phyloP scores from a whole-genome alignment of 352 stramenopile species.

The Pythium scleroteichum region DNA sequence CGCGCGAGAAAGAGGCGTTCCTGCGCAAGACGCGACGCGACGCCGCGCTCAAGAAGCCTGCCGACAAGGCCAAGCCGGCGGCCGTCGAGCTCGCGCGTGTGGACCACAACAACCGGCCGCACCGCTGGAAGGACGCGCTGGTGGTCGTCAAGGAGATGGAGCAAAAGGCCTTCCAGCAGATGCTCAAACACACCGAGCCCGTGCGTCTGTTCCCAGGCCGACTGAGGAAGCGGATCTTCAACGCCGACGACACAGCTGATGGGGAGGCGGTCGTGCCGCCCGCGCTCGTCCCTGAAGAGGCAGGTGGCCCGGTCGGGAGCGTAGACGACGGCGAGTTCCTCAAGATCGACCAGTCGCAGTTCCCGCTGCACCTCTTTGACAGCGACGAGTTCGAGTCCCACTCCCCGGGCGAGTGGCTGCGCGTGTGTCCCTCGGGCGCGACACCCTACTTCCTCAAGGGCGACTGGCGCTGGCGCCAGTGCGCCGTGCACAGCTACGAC shows the following conservation, averaged over 20 bases:
- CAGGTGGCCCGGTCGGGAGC: not conserved
- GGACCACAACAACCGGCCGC: conserved; percentile 86
- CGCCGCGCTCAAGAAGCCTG: conserved; percentile 23
- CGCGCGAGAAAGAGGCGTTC: conserved; percentile 61
- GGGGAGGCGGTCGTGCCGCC: conserved; percentile 2
- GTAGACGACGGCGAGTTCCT: conserved; percentile 67
- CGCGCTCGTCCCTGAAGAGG: not conserved
- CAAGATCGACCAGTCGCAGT: conserved; percentile 90
- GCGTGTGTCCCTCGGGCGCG: conserved; percentile 38
- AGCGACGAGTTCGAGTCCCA: conserved; percentile 82
- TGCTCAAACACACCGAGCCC: conserved; percentile 46
- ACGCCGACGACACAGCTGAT: conserved; percentile 17
- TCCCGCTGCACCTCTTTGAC: conserved; percentile 91
- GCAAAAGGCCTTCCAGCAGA: conserved; percentile 52
- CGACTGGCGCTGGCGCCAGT: conserved; percentile 84
- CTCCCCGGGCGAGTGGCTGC: conserved; percentile 77
- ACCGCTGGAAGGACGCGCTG: conserved; percentile 80
- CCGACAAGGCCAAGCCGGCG: conserved; percentile 22
- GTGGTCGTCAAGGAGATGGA: conserved; percentile 70
- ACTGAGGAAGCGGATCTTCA: conserved; percentile 52
- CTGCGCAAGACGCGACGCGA: conserved; percentile 58
- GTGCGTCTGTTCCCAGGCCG: conserved; percentile 63
- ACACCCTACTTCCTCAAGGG: conserved; percentile 86
- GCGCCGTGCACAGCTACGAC: conserved; percentile 67
- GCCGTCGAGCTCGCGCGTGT: conserved; percentile 59